Percentiles rank a stretch among this genome's conserved stretches.
Evolutionary conservation across 2,329 filamentous ascomycete genomes (phyloP).

Genomic region (Dichotomopilus funicola): DNA sequence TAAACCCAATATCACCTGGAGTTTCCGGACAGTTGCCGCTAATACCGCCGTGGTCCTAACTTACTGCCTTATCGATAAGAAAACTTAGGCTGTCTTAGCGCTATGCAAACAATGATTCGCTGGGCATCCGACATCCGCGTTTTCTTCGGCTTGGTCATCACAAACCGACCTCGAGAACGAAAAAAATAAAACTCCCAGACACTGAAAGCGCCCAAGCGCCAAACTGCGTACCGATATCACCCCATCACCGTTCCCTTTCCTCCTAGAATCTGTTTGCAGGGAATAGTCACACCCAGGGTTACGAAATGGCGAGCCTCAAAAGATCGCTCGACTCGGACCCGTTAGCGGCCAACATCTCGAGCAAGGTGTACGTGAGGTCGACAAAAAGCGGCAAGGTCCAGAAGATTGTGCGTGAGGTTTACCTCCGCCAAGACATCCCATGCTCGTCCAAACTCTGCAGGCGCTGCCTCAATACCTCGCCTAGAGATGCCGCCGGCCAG

Average conservation of each 20-base stretch:
- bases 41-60: too few species aligned
- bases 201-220: not conserved
- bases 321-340: conserved; percentile 47
- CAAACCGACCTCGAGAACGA: not conserved
- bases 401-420: conserved; percentile 96
- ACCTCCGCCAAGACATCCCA: conserved; percentile 91
- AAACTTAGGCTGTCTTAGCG: not conserved
- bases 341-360: conserved; percentile 70
- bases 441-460: conserved; percentile 89
- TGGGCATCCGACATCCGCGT: not conserved
- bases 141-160: not conserved
- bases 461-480: conserved; percentile 65
- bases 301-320: conserved; percentile 59
- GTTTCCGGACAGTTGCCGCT: too few species aligned
- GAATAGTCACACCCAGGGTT: not conserved
- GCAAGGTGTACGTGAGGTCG: conserved; percentile 92
- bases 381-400: conserved; percentile 96
- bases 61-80: conserved; percentile 8
- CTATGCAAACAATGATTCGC: conserved; percentile 1
- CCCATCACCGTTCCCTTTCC: too few species aligned
- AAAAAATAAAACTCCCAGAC: not conserved
- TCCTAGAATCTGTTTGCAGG: too few species aligned
- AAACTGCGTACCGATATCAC: too few species aligned
- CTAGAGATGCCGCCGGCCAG: conserved; percentile 70
- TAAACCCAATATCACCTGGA: too few species aligned